These are phyloP conservation scores for Seiridium cupressi DNA, from an alignment of 2,329 filamentous ascomycete genomes.

Conservation along the genomic window DNA sequence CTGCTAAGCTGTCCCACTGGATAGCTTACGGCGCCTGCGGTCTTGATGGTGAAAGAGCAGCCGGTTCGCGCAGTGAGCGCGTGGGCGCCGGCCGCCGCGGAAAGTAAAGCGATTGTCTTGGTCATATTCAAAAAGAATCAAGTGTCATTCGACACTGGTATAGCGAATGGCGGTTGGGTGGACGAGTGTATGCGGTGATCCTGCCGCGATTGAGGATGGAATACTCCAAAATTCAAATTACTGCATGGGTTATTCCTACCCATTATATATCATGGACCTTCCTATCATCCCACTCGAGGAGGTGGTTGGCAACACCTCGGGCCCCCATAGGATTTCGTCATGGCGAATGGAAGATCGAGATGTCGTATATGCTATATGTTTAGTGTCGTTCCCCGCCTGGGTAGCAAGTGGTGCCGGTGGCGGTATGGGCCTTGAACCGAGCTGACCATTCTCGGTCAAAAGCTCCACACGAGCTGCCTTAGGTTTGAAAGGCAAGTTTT, in stretches of 20 bases:
- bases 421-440: neutral
- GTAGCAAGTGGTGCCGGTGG: neutral
- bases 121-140: slow-evolving; percentile 13
- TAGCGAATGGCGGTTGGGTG: neutral
- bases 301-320: too few relatives aligned
- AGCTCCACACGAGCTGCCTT: neutral
- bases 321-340: neutral
- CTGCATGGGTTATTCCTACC: too few relatives aligned
- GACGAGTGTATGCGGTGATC: neutral
- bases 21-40: slow-evolving; percentile 45
- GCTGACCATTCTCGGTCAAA: neutral
- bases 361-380: neutral
- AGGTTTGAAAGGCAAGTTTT: neutral
- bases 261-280: too few relatives aligned
- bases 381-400: neutral
- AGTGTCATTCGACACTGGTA: neutral
- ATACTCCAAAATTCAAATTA: too few relatives aligned
- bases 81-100: slow-evolving; percentile 16
- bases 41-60: slow-evolving; percentile 51
- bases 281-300: too few relatives aligned
- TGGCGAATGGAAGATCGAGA: neutral
- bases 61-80: slow-evolving; percentile 18
- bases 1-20: slow-evolving; percentile 57
- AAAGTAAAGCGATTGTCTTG: slow-evolving; percentile 15
- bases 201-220: neutral